phyloP scores from a whole-genome alignment of 148 eudicot species.

The Rhododendron williamsianum region DNA sequence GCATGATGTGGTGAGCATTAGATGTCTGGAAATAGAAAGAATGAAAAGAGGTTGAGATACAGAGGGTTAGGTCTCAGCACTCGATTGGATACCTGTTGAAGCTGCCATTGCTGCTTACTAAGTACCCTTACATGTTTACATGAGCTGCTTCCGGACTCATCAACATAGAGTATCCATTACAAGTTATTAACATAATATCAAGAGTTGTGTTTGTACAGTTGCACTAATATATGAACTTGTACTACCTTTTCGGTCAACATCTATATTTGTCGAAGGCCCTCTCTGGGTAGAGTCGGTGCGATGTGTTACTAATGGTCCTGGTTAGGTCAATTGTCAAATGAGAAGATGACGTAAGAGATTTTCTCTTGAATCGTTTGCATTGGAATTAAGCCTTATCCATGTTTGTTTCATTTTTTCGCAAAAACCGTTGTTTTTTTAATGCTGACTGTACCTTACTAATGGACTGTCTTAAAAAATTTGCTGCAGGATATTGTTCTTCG shows the following conservation, averaged over 20 bases:
- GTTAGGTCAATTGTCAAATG: background rate
- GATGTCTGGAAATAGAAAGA: background rate
- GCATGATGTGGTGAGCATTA: background rate
- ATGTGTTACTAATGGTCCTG: background rate
- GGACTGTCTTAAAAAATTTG: background rate
- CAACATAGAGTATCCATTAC: background rate
- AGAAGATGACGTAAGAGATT: background rate
- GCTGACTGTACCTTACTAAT: background rate
- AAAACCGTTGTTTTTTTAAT: background rate
- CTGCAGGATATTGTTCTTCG: conserved; percentile 83
- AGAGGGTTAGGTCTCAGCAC: background rate
- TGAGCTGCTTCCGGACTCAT: background rate
- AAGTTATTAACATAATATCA: background rate
- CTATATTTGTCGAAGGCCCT: background rate
- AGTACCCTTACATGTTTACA: background rate
- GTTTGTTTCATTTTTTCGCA: background rate
- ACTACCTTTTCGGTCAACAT: background rate
- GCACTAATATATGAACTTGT: background rate
- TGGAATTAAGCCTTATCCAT: background rate
- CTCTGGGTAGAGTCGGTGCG: background rate
- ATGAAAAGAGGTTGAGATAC: background rate
- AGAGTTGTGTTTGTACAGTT: background rate
- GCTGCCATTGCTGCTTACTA: background rate
- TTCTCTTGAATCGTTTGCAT: background rate
- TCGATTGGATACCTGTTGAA: background rate